Percentiles rank a stretch among this genome's conserved stretches.
Evolutionary conservation across 2,329 filamentous ascomycete species (phyloP).

Genomic region (Rhytidhysteron rufulum): DNA sequence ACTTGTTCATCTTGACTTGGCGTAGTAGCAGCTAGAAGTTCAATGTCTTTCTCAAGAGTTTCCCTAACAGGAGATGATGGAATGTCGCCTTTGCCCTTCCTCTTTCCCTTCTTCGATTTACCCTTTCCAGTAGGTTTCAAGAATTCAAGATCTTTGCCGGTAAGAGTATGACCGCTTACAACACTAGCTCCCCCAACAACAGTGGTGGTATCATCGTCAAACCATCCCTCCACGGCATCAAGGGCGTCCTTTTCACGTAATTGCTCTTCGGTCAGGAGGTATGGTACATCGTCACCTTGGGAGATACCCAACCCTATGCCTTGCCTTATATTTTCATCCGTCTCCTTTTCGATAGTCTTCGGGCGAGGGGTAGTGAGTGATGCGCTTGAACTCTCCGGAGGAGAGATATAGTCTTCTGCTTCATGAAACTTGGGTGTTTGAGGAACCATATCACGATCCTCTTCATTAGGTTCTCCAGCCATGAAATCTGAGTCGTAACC

Average conservation of each 20-base stretch:
- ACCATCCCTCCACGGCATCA: conserved; percentile 24
- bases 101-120: conserved; percentile 22
- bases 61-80: background rate
- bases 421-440: conserved; percentile 4
- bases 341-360: conserved; percentile 17
- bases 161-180: too few relatives aligned
- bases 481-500: conserved; percentile 17
- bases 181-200: too few relatives aligned
- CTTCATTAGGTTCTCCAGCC: conserved; percentile 19
- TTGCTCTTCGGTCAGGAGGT: conserved; percentile 11
- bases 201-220: conserved; percentile 6
- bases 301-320: conserved; percentile 23
- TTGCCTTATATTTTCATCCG: conserved; percentile 31
- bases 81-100: conserved; percentile 12
- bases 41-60: conserved; percentile 2
- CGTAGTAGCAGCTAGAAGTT: conserved; percentile 11
- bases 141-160: too few relatives aligned
- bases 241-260: conserved; percentile 20
- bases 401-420: conserved; percentile 4
- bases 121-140: too few relatives aligned
- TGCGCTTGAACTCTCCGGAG: conserved; percentile 7
- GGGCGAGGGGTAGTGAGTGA: conserved; percentile 10
- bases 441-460: conserved; percentile 15
- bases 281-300: conserved; percentile 16
- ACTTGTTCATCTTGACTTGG: conserved; percentile 6